A percentile compares a stretch with the other conserved stretches of the same genome.
phyloP scores from a whole-genome alignment of 2,329 filamentous ascomycete genomes.

The Davidsoniella virescens region DNA sequence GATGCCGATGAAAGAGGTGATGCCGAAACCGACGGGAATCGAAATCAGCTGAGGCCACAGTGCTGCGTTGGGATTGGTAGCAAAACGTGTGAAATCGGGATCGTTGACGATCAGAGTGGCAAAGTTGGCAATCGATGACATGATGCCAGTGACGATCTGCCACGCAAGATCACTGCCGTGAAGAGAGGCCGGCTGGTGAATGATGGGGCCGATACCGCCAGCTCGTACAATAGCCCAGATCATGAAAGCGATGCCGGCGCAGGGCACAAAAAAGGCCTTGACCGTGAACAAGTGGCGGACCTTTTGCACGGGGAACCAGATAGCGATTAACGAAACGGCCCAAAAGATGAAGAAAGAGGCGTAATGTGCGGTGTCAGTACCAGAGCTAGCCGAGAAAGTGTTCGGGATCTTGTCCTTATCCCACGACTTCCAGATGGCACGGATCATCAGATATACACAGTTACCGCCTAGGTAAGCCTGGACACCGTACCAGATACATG shows the following conservation, averaged over 20 bases:
- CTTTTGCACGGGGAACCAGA: constrained; percentile 81
- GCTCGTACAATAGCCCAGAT: constrained; percentile 74
- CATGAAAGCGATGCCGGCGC: constrained; percentile 71
- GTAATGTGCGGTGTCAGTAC: constrained; percentile 60
- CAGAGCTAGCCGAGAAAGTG: constrained; percentile 44
- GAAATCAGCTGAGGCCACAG: constrained; percentile 66
- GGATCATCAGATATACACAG: constrained; percentile 80
- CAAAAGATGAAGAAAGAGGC: constrained; percentile 80
- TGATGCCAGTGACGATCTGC: constrained; percentile 71
- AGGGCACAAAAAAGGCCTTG: constrained; percentile 71
- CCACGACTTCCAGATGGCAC: constrained; percentile 62
- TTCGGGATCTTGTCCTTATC: constrained; percentile 46
- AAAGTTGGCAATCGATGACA: constrained; percentile 83
- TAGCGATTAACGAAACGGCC: constrained; percentile 61
- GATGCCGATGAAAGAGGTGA: constrained; percentile 76
- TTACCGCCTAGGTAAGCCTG: constrained; percentile 72
- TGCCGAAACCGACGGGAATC: constrained; percentile 53
- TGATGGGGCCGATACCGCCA: constrained; percentile 67
- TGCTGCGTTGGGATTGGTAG: constrained; percentile 56
- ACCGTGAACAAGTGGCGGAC: constrained; percentile 82
- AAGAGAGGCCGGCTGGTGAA: constrained; percentile 47
- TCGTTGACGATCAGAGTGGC: constrained; percentile 72
- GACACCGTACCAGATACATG: constrained; percentile 77
- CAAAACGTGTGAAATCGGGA: constrained; percentile 75
- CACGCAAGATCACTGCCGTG: constrained; percentile 58